Conservation (phyloP, 768 basidiomycete species). For the Lentinula detonsa region DNA sequence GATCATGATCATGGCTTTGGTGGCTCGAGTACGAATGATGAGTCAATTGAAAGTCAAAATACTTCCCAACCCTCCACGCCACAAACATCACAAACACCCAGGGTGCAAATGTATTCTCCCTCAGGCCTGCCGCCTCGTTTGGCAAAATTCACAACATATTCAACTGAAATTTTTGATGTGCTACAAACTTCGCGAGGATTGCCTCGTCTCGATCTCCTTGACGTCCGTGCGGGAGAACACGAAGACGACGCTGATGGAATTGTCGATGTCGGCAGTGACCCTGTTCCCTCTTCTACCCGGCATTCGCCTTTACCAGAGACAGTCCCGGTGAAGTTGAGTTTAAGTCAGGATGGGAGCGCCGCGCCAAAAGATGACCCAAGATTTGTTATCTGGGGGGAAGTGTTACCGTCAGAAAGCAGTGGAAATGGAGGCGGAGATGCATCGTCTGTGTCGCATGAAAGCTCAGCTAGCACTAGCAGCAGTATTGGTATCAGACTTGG, state of each 20-base stretch:
- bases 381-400: conserved; percentile 87
- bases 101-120: conserved; percentile 13
- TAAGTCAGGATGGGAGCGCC: conserved; percentile 59
- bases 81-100: neutral
- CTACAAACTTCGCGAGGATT: conserved; percentile 76
- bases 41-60: neutral
- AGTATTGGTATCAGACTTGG: conserved; percentile 11
- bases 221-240: conserved; percentile 8
- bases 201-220: conserved; percentile 64
- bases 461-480: conserved; percentile 30
- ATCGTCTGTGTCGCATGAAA: conserved; percentile 30
- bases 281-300: neutral
- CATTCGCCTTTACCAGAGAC: conserved; percentile 28
- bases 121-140: conserved; percentile 47
- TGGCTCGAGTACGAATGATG: neutral
- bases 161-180: conserved; percentile 74
- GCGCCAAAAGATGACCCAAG: conserved; percentile 83
- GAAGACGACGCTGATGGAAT: conserved; percentile 18
- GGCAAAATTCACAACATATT: conserved; percentile 36
- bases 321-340: conserved; percentile 67
- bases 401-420: conserved; percentile 9
- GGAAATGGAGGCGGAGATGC: conserved; percentile 25
- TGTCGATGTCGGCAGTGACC: neutral
- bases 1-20: neutral
- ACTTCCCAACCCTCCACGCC: neutral